phyloP scores from a whole-genome alignment of 1,139 yeast species.

The Kodamaea alishanica region DNA sequence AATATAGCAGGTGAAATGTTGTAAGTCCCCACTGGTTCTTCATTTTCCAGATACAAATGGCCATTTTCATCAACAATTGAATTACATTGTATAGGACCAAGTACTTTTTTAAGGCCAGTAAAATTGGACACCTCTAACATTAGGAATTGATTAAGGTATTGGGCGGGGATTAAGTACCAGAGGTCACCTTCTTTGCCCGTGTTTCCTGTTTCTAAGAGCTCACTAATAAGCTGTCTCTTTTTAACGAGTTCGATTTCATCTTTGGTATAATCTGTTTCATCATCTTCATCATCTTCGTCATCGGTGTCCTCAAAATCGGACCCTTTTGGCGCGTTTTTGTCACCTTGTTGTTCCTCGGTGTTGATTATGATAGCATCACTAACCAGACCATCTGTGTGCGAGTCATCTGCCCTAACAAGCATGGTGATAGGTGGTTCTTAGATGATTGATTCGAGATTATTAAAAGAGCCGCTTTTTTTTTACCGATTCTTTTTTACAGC shows the following conservation, averaged over 20 bases:
- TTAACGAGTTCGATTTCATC: slow-evolving; percentile 4
- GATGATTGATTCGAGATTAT: too few species aligned
- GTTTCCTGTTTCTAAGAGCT: slow-evolving; percentile 17
- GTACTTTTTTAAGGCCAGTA: slow-evolving; percentile 19
- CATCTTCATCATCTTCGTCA: not conserved
- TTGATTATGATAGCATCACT: too few species aligned
- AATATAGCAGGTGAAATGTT: slow-evolving; percentile 42
- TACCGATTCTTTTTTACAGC: too few species aligned
- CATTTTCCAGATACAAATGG: slow-evolving; percentile 26
- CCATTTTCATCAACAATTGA: slow-evolving; percentile 32
- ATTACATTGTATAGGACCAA: slow-evolving; percentile 36
- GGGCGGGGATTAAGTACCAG: slow-evolving; percentile 35
- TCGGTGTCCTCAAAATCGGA: not conserved
- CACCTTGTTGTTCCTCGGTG: not conserved
- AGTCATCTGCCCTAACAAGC: too few species aligned
- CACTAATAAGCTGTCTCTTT: slow-evolving; percentile 22
- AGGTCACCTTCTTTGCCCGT: slow-evolving; percentile 32
- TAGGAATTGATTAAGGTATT: slow-evolving; percentile 27
- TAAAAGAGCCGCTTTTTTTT: too few species aligned
- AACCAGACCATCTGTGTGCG: too few species aligned
- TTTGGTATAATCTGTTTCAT: not conserved
- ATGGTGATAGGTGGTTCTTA: too few species aligned
- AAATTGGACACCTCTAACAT: slow-evolving; percentile 23
- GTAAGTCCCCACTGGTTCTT: slow-evolving; percentile 28
- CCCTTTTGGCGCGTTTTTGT: not conserved